phyloP scores from a whole-genome alignment of 495 filamentous ascomycete species.

The Penicillium mononematosum region DNA sequence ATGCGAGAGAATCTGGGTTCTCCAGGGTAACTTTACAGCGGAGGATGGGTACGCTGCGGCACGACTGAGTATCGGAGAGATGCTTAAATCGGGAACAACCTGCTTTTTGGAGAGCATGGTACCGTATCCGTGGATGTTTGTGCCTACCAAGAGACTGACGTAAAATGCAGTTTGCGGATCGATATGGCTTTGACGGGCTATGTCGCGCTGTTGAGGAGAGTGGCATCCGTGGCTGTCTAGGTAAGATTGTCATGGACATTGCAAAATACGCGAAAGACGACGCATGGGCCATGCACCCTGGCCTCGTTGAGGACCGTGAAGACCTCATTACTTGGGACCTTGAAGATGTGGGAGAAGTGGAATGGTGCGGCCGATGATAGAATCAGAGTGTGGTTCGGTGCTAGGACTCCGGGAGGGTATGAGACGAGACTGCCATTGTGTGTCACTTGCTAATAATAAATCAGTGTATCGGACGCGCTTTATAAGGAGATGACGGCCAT shows the following conservation, averaged over 20 bases:
- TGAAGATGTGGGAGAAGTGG: conserved; percentile 51
- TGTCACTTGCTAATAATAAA: conserved; percentile 4
- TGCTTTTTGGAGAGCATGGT: conserved; percentile 54
- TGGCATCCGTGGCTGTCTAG: conserved; percentile 50
- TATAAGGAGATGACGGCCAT: conserved; percentile 48
- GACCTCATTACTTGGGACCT: conserved; percentile 41
- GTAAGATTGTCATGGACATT: conserved; percentile 42
- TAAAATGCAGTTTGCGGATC: conserved; percentile 41
- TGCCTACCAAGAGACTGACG: not conserved
- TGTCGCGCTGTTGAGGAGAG: conserved; percentile 47
- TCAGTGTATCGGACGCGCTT: conserved; percentile 43
- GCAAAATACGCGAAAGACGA: conserved; percentile 44
- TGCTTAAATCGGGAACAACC: conserved; percentile 51
- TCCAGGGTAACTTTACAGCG: conserved; percentile 45
- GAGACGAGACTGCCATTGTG: not conserved
- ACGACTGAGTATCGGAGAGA: conserved; percentile 47
- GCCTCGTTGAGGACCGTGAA: conserved; percentile 46
- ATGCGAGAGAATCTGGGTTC: conserved; percentile 49
- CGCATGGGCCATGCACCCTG: conserved; percentile 52
- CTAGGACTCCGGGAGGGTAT: conserved; percentile 49
- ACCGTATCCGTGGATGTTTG: not conserved
- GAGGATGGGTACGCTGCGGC: conserved; percentile 51
- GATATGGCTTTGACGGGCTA: conserved; percentile 48
- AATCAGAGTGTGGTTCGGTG: conserved; percentile 53
- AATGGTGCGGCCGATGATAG: conserved; percentile 46